Evolutionary conservation across 305 asterid genomes (phyloP), one percentile per base, ranked within the genome.

Genomic region (Rubia tinctorum): DNA sequence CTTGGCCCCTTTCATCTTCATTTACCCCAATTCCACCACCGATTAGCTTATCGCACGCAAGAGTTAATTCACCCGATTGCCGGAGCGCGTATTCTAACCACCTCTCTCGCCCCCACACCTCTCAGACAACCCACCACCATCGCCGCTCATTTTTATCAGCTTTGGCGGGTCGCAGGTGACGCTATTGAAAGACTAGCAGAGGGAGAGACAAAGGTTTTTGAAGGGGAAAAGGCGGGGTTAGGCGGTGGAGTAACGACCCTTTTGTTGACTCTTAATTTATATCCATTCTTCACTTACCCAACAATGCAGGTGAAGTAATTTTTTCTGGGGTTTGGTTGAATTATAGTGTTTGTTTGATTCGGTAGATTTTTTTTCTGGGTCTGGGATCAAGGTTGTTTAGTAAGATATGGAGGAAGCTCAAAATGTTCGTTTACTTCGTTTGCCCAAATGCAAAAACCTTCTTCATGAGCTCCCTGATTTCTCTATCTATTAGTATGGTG

Each of bases 371-470:
- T 18, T 2, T 30, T 40, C 12, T 44, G 49, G 49, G 30, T 11
- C 9, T 51, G 55, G 43, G 60, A 66, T 22, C 40, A 25, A 75
- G 77, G 55, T 20, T 56, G 51, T 23, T 20, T 25, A 43, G 83
- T 76, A 76, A 27, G 53, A 78, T 68, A 88, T 87, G 96, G 86
- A 85, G 27, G 97, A 90, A 78, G 83, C 81, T 75, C 82, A 91
- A 75, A 84, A 88, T 40, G 88, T 88, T 53, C 81, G 97, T 80
- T 58, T 91, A 81, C 97, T 94, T 72, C 95, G 96, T 71, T 94
- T 97, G 84, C 99, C 99, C 53, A 90, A 94, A 80, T 94, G 97
- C 78, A 97, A 86, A 71, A 89, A 91, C 82, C 89, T 91, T 73
- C 97, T 94, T 2, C 88, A 88, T 5, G 96, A 94, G 85, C 88